phyloP scores from a whole-genome alignment of 805 yeast species.

The Metschnikowia lunata region DNA sequence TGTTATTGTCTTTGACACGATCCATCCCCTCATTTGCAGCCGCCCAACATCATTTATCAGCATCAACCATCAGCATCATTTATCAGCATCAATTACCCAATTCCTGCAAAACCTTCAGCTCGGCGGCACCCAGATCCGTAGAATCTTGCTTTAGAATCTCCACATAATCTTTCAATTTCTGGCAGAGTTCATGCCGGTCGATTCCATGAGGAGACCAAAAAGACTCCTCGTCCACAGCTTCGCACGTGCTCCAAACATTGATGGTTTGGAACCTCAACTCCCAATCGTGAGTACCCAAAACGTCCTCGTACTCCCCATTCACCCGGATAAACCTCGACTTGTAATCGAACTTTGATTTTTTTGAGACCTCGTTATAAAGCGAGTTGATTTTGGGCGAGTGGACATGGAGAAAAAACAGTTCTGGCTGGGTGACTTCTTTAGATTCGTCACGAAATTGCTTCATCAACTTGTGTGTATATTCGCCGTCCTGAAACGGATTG shows the following conservation, averaged over 20 bases:
- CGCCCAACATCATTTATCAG: too few species aligned
- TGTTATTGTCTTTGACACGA: too few species aligned
- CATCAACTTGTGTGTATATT: constrained; percentile 22
- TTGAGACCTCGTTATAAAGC: constrained; percentile 17
- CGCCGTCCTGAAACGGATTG: constrained; percentile 27
- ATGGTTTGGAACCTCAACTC: constrained; percentile 32
- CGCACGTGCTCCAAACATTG: constrained; percentile 29
- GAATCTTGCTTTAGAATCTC: constrained; percentile 9
- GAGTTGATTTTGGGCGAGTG: constrained; percentile 33
- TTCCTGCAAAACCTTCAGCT: constrained; percentile 1
- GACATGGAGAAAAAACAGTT: constrained; percentile 28
- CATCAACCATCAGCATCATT: neutral
- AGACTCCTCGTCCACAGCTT: constrained; percentile 19
- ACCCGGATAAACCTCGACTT: constrained; percentile 23
- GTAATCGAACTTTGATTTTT: constrained; percentile 16
- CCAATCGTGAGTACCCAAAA: constrained; percentile 27
- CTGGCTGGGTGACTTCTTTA: constrained; percentile 15
- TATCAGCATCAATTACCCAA: neutral
- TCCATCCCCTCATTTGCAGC: too few species aligned
- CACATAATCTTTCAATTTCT: constrained; percentile 8
- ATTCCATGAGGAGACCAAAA: constrained; percentile 21
- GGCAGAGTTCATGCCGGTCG: constrained; percentile 13
- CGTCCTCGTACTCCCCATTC: constrained; percentile 17
- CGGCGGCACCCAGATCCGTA: constrained; percentile 8
- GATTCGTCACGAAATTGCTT: constrained; percentile 16